phyloP scores from a whole-genome alignment of 2,329 filamentous ascomycete genomes.

The Cordyceps cateniannulata region DNA sequence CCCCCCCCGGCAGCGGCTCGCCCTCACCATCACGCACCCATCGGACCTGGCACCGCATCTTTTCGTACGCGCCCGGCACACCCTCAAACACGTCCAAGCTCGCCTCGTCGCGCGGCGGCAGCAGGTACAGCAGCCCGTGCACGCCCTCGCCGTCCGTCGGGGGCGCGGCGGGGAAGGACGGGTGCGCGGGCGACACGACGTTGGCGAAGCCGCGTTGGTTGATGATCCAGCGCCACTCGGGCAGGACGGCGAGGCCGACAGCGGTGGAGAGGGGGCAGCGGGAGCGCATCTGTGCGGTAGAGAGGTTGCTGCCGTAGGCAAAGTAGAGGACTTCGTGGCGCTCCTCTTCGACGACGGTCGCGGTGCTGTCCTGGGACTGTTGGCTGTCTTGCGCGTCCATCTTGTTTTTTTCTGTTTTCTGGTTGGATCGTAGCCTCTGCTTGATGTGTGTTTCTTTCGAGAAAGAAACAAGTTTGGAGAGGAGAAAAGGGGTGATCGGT shows the following conservation, averaged over 20 bases:
- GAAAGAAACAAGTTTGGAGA: not conserved
- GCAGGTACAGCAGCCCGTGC: slow-evolving; percentile 51
- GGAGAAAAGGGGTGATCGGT: not conserved
- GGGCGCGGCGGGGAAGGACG: not conserved
- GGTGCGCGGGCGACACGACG: slow-evolving; percentile 36
- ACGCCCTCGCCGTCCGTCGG: slow-evolving; percentile 32
- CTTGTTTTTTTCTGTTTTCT: not conserved
- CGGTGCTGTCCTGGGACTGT: slow-evolving; percentile 28
- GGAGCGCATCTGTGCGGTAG: slow-evolving; percentile 54
- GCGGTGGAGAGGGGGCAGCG: slow-evolving; percentile 55
- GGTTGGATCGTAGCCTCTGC: not conserved
- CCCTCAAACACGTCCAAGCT: slow-evolving; percentile 53
- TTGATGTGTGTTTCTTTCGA: not conserved
- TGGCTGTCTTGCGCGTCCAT: slow-evolving; percentile 24
- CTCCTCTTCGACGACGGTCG: slow-evolving; percentile 29
- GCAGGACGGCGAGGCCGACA: slow-evolving; percentile 51
- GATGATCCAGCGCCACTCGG: slow-evolving; percentile 58
- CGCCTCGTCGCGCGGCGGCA: slow-evolving; percentile 43
- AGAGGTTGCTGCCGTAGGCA: slow-evolving; percentile 66
- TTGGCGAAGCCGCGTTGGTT: slow-evolving; percentile 63
- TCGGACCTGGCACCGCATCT: slow-evolving; percentile 32
- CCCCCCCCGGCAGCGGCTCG: slow-evolving; percentile 17
- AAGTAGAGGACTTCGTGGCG: slow-evolving; percentile 50
- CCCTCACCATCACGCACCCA: slow-evolving; percentile 21
- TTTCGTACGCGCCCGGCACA: slow-evolving; percentile 54